Percentiles rank a stretch among this genome's conserved stretches.
Conservation (phyloP, 371 early-diverging fungal species). For the Mucor saturninus region DNA sequence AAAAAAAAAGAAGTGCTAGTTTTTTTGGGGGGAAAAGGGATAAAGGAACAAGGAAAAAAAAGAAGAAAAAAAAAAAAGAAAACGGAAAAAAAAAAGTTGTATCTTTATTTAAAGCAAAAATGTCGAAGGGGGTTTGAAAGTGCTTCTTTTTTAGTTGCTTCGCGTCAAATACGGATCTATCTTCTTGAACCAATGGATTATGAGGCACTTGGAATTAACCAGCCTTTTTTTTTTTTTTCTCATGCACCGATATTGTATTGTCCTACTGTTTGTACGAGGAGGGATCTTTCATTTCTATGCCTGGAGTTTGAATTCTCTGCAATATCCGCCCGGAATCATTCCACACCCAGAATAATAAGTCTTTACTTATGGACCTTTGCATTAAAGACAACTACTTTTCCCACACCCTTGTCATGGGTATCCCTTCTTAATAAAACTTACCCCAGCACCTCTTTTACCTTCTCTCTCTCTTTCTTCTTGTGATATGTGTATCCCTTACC, state of each 20-base stretch:
- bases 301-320: constrained; percentile 5
- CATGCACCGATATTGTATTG: constrained; percentile 17
- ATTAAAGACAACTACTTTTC: background rate
- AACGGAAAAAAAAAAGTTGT: background rate
- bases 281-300: constrained; percentile 3
- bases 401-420: background rate
- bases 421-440: no score
- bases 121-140: background rate
- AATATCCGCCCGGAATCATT: constrained; percentile 16
- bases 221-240: constrained; percentile 8
- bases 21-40: background rate
- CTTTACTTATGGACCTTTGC: no score
- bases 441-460: background rate
- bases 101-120: background rate
- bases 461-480: background rate
- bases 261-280: constrained; percentile 13
- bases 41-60: constrained; percentile 1
- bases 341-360: background rate
- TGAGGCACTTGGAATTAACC: constrained; percentile 3
- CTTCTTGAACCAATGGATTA: constrained; percentile 8
- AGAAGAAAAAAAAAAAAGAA: background rate
- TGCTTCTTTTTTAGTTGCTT: constrained; percentile 8
- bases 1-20: constrained; percentile 6
- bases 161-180: constrained; percentile 12
- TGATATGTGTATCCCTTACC: background rate